Base-by-base conservation (phyloP, 495 filamentous ascomycete species). In the Daldinia concentrica region DNA sequence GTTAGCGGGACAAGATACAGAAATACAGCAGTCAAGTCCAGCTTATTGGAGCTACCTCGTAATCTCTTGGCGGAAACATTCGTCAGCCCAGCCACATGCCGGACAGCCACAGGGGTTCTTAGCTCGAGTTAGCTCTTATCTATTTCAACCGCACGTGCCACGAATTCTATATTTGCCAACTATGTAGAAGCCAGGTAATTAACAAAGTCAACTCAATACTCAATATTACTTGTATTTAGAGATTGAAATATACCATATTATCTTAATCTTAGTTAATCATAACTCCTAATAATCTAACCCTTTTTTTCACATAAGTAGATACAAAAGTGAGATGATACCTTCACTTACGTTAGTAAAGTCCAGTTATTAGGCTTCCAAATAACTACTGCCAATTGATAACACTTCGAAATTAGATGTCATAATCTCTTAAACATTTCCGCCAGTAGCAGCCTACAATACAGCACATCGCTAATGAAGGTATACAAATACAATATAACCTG, bases 1-100 rank as follows among this genome's bases (percentile, higher is more conserved):
- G 60, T 68, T 61, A 68, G 65, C 70, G 55, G 69, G 45, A 68
- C 19, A 17, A 27, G 50, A 29, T 54, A 54, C 50, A 54, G 50
- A 54, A 19, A 63, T 43, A 30, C 22, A 32, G 50, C 24, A 30
- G 12, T 12, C 12, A 29, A 51, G 9, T 24, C 14, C 26, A 51
- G 22, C 26, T 51, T 51, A 51, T 11, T n/a, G 17, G 41, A 45
- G 41, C 41, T 45, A 45, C 41, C 15, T 19, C 39, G 45, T 51
- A 51, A 51, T 51, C 24, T 24, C 17, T 17, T 43, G 39, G 27
- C 26, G 26, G 6, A 29, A 30, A 15, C 14, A 27, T 30, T 30
- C 43, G 17, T 48, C 43, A 48, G 43, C 43, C 43, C 43, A 48
- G 43, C 43, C 43, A 48, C 43, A 48, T 24, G 17, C 43, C 43